Base-by-base conservation (phyloP, 371 early-diverging fungal genomes). In the Chytridium lagenaria region DNA sequence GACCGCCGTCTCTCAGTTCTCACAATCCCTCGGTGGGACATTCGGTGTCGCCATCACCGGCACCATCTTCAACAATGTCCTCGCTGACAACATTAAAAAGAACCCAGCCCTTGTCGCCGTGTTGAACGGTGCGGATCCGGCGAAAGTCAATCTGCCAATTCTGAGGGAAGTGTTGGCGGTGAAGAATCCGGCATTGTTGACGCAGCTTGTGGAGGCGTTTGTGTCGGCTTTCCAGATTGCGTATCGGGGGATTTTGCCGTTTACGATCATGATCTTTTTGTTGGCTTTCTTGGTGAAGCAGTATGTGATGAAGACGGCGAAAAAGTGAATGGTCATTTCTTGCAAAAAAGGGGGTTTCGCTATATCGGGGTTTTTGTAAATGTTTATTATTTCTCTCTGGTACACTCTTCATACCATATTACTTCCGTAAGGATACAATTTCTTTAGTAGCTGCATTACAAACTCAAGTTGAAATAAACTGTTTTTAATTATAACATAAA, bases 21-120 rank as follows among this genome's bases (percentile, higher is more conserved):
- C 80, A 73, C 87, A 89, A 39, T 84, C 89, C 1, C 81, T 92
- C 51, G 92, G 94, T 50, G 89, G 91, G 63, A n/a, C 89, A 0
- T 75, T 91, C 50, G 92, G 92, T 10, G 83, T 92, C 61, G 91
- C 91, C 37, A 74, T 90, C 7, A 74, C 81, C 22, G 88, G 85
- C 0, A 80, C 87, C 5, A 74, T 88, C 50, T 86, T 87, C 76
- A 83, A 81, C 72, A 87, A 87, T 73, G 38, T 70, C 28, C 44
- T 69, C 37, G 52, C 65, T 1, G 7, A 15, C 34, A 59, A 76
- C 50, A 59, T 87, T 5, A 22, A 40, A 23, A 15, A 15, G n/a
- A 57, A 51, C 44, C 19, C 67, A 28, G 59, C 15, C 2, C 59
- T 73, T 23, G 26, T 19, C 26, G 16, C 1, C 33, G 40, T 67